Percentiles rank a stretch among this genome's conserved stretches.
Conservation (phyloP, 208 protist species). For the Trypanosoma theileri region DNA sequence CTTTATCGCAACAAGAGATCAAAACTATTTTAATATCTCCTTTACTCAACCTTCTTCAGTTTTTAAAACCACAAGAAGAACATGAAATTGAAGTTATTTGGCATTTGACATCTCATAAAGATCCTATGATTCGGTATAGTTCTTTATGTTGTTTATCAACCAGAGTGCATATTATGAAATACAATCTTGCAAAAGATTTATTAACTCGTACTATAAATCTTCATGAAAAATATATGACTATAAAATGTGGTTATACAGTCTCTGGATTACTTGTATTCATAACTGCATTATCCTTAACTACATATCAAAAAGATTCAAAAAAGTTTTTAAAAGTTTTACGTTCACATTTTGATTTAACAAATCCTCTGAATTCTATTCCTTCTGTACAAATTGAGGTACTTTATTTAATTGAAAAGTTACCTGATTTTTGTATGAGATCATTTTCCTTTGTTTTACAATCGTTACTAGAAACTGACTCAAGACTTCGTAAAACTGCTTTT, state of each 20-base stretch:
- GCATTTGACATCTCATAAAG: neutral
- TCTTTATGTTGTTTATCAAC: conserved; percentile 11
- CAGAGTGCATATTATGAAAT: neutral
- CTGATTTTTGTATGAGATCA: neutral
- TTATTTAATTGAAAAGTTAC: conserved; percentile 11
- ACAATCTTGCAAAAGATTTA: conserved; percentile 9
- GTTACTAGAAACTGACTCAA: neutral
- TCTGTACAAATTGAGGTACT: conserved; percentile 16
- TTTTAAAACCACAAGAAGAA: conserved; percentile 3
- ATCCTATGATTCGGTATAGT: conserved; percentile 16
- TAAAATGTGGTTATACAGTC: conserved; percentile 18
- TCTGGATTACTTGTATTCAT: conserved; percentile 4
- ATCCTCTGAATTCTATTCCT: conserved; percentile 12
- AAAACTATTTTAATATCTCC: conserved; percentile 13
- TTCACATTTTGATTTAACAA: conserved; percentile 7
- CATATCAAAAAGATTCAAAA: neutral
- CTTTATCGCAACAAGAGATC: neutral
- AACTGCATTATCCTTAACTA: conserved; percentile 1
- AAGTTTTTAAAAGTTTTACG: conserved; percentile 7
- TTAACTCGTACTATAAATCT: conserved; percentile 6
- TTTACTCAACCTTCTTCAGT: conserved; percentile 11
- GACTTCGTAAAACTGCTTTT: conserved; percentile 10
- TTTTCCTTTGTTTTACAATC: conserved; percentile 21
- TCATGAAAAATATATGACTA: conserved; percentile 11
- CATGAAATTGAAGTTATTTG: conserved; percentile 5